These are phyloP conservation scores for Yamadazyma mexicana DNA, from an alignment of 1,139 yeast genomes.

Conservation along the genomic window DNA sequence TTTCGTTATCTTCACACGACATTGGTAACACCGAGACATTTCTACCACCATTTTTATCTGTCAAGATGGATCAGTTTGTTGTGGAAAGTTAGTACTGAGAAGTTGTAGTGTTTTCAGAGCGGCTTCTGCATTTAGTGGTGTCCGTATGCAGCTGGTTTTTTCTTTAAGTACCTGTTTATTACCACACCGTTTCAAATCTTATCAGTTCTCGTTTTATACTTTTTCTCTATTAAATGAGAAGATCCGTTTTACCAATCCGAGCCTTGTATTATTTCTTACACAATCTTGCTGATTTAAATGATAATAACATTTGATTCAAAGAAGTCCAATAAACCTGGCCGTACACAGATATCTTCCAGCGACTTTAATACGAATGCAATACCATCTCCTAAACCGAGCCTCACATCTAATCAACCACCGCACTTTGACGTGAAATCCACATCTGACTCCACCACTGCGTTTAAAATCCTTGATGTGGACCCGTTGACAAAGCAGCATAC, in stretches of 20 bases:
- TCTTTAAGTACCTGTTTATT: too few relatives aligned
- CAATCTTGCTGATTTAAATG: slow-evolving; percentile 4
- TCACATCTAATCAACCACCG: background rate
- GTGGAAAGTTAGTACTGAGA: too few relatives aligned
- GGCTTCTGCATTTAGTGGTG: too few relatives aligned
- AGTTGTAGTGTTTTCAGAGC: too few relatives aligned
- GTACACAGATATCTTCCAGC: background rate
- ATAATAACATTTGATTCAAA: slow-evolving; percentile 16
- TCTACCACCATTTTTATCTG: too few relatives aligned
- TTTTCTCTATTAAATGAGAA: background rate
- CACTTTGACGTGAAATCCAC: background rate
- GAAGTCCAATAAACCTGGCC: background rate
- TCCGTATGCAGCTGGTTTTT: too few relatives aligned
- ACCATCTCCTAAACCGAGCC: too few relatives aligned
- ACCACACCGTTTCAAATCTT: background rate
- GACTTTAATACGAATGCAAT: background rate
- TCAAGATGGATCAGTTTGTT: too few relatives aligned
- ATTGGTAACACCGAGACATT: too few relatives aligned
- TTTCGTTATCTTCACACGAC: too few relatives aligned
- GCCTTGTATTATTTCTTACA: background rate
- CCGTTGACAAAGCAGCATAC: background rate
- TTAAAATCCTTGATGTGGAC: background rate
- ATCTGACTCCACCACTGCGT: background rate
- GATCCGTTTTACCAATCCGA: background rate
- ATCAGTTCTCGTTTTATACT: background rate